Evolutionary conservation across 805 yeast species (phyloP), one percentile per base, ranked within the genome.

Genomic region (Ogataea henricii): DNA sequence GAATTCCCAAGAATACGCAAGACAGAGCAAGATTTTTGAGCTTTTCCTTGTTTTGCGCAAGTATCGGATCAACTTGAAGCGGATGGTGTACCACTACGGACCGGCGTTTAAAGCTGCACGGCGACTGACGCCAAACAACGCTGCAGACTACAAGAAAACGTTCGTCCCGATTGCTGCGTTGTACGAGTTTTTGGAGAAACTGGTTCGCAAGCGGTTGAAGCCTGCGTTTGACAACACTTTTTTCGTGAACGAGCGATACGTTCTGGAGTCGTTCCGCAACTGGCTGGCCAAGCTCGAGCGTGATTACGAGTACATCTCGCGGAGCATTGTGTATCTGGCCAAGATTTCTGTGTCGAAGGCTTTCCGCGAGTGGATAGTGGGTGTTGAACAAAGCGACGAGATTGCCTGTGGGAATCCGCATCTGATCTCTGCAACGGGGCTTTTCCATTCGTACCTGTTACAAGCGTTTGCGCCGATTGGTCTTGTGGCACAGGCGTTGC

Each of bases 11-110:
- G 65, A 62, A 45, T 64, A 59, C 36, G 60, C 62, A 23, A 54
- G 59, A 26, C 69, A 66, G 49, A 63, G 58, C 29, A 49, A 58
- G 13, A 45, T 65, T n/a, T 65, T 65, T 50, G 70, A 66, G 43
- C 47, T 59, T 6, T 66, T 56, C 26, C 42, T 52, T 7, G 46
- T 62, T 22, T 46, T 66, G 21, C 57, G 57, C 22, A 59, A 58
- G 47, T 55, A 62, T 25, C 41, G 65, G 23, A 48, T 55, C 27
- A 66, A 66, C 33, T 42, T 63, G 41, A 56, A 58, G 34, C 46
- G 69, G 40, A 53, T 66, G 54, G 58, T 59, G 3, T 34, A 45
- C 12, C 55, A 58, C 40, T 66, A 65, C 45, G 70, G 66, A 4
- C 56, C 57, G 1, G 56, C 56, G 6, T 62, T 66, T 40, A 52